These are phyloP conservation scores for Citrullus amarus DNA, from an alignment of 306 rosid species.

Conservation along the genomic window DNA sequence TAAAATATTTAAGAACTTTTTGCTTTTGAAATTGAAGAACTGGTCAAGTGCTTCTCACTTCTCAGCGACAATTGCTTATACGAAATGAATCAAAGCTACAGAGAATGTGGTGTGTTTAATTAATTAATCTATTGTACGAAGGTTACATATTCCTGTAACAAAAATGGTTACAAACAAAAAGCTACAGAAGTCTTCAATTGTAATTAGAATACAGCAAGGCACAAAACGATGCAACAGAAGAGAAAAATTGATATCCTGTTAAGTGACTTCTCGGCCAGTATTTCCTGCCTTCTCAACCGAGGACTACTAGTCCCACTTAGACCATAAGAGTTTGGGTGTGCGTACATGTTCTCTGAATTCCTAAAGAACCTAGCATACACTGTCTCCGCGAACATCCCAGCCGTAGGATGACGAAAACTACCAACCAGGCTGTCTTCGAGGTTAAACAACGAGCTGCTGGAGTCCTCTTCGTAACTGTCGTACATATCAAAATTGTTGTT, in stretches of 20 bases:
- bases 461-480: slow-evolving; percentile 26
- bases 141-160: neutral
- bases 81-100: neutral
- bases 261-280: slow-evolving; percentile 60
- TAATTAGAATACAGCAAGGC: slow-evolving; percentile 56
- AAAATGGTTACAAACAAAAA: neutral
- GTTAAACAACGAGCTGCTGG: slow-evolving; percentile 26
- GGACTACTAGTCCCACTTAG: slow-evolving; percentile 27
- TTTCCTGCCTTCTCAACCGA: slow-evolving; percentile 69
- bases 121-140: neutral
- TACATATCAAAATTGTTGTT: slow-evolving; percentile 21
- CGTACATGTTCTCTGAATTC: slow-evolving; percentile 27
- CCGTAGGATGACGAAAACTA: slow-evolving; percentile 32
- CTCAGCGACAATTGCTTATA: neutral
- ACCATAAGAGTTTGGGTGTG: slow-evolving; percentile 47
- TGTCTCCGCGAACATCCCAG: slow-evolving; percentile 66
- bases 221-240: slow-evolving; percentile 65
- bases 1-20: neutral
- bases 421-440: slow-evolving; percentile 24
- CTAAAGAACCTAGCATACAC: slow-evolving; percentile 55
- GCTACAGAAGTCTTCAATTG: neutral
- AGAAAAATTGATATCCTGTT: slow-evolving; percentile 67
- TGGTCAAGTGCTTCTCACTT: neutral
- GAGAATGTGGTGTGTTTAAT: neutral
- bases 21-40: neutral